Evolutionary conservation across 2,329 filamentous ascomycete genomes (phyloP).

Genomic region (Phyllosticta citriasiana): DNA sequence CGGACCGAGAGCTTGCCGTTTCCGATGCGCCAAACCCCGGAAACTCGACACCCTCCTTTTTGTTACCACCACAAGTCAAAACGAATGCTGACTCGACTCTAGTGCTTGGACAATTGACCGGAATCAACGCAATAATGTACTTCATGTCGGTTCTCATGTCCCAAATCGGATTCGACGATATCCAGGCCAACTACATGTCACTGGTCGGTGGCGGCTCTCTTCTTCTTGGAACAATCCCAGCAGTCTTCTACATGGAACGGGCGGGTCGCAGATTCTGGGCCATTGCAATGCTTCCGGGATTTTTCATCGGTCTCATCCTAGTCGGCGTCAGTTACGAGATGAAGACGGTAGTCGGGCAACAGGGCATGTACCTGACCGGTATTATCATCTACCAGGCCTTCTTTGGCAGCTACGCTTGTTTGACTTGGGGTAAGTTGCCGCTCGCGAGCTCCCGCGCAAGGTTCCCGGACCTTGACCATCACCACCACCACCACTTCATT

Average conservation of each 20-base stretch:
- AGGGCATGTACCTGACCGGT: slow-evolving; percentile 57
- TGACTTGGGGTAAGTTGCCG: slow-evolving; percentile 18
- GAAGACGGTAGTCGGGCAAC: slow-evolving; percentile 35
- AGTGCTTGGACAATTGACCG: slow-evolving; percentile 53
- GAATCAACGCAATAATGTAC: slow-evolving; percentile 62
- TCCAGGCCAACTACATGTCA: slow-evolving; percentile 62
- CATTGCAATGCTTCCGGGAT: slow-evolving; percentile 59
- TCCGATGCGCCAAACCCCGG: too few relatives aligned
- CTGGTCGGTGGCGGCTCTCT: slow-evolving; percentile 60
- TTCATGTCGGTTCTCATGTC: slow-evolving; percentile 61
- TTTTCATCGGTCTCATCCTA: slow-evolving; percentile 58
- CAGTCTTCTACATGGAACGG: slow-evolving; percentile 60
- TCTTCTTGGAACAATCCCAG: slow-evolving; percentile 57
- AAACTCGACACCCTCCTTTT: too few relatives aligned
- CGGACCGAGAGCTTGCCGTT: too few relatives aligned
- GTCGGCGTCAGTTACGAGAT: slow-evolving; percentile 57
- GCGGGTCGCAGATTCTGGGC: slow-evolving; percentile 68
- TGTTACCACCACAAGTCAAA: too few relatives aligned
- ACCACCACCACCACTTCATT: too few relatives aligned
- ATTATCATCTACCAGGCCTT: slow-evolving; percentile 39
- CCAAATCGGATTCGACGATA: slow-evolving; percentile 55
- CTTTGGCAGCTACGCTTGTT: slow-evolving; percentile 26
- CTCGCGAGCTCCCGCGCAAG: too few relatives aligned
- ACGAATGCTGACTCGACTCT: background rate
- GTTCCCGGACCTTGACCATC: too few relatives aligned